Evolutionary conservation across 352 stramenopile genomes (phyloP), one percentile per base, ranked within the genome.

Genomic region (Phytophthora litchii): DNA sequence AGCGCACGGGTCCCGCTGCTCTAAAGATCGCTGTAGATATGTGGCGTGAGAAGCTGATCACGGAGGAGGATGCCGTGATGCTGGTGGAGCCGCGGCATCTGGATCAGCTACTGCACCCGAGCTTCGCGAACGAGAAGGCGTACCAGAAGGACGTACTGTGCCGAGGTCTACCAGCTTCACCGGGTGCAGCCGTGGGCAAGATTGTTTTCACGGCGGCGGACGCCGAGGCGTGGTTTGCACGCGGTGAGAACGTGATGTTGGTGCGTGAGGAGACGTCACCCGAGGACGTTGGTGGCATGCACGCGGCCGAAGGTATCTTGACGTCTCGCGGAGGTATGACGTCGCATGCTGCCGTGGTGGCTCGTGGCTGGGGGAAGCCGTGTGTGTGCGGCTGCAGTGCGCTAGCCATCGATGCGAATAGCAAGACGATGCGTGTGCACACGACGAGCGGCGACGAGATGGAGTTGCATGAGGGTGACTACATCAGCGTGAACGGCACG

Each of bases 31-130:
- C 50, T 36, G 59, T 67, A 27, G 59, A 67, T 36, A 67, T 67
- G 58, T 67, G 58, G 58, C 58, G 50, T 37, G 58, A 67, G 58
- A 67, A 64, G 53, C 54, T 64, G 53, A 55, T 69, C 53, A 69
- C 60, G 23, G 60, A 69, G 47, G 54, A 63, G 40, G 60, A 64
- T 32, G 53, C 54, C 25, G 53, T 69, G 60, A 64, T 69, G 60
- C 54, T 69, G 25, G 60, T 64, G 53, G 54, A 69, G 46, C 60
- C 47, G 46, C 54, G 54, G 2, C 60, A 64, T 47, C 53, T 69
- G 34, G 60, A 69, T 34, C 60, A 64, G 23, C 21, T 59, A 35
- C 53, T 69, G 47, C 54, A 64, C 20, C 54, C 60, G 45, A 69
- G 47, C 47, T 60, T 69, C 54, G 53, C 60, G 20, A 32, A 64